These are phyloP conservation scores for Zizania latifolia DNA, from an alignment of 176 grass and related monocot genomes.

Conservation along the genomic window DNA sequence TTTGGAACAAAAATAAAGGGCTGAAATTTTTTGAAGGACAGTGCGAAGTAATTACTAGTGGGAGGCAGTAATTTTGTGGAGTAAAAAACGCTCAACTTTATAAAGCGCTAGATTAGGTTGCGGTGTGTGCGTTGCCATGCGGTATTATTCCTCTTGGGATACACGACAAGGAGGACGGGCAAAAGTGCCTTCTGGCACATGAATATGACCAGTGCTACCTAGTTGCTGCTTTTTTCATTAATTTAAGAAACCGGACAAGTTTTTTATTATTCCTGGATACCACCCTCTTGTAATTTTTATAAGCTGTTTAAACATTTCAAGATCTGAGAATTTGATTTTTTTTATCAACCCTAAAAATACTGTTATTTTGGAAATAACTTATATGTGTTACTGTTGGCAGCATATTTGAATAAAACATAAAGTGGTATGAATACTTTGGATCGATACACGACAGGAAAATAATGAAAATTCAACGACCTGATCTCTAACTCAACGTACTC, in stretches of 20 bases:
- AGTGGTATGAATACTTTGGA: no score
- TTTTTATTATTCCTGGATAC: neutral
- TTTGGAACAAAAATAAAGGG: no score
- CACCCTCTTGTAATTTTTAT: neutral
- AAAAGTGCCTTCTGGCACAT: conserved; percentile 22
- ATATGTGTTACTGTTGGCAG: no score
- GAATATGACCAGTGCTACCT: conserved; percentile 9
- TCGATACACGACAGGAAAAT: no score
- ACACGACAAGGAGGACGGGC: conserved; percentile 31
- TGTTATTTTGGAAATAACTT: no score
- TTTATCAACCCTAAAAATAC: no score
- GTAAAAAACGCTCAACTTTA: neutral
- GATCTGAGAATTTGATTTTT: no score
- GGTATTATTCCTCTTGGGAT: conserved; percentile 31
- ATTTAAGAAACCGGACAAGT: neutral
- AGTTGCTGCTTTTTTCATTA: neutral
- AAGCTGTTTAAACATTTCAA: neutral
- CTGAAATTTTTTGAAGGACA: no score
- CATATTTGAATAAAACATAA: no score
- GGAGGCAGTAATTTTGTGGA: neutral
- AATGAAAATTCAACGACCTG: no score
- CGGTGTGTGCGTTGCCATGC: conserved; percentile 18
- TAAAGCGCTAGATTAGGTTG: neutral
- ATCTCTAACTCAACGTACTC: no score
- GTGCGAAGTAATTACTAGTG: no score